phyloP scores from a whole-genome alignment of 2,329 filamentous ascomycete genomes.

The Botryotinia narcissicola region DNA sequence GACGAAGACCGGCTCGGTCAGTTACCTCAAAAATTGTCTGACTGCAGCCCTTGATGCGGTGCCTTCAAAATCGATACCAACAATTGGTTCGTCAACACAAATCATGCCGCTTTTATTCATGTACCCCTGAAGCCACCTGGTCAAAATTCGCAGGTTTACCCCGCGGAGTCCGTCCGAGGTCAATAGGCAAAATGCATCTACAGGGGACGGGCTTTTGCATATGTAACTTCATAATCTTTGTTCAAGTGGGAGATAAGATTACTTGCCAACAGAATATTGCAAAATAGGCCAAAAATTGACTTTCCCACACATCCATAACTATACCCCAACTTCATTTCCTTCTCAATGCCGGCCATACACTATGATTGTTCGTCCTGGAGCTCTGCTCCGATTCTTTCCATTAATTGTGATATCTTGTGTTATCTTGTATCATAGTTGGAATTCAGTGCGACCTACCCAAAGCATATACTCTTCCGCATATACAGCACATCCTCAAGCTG shows the following conservation, averaged over 20 bases:
- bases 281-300: background rate
- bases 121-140: slow-evolving; percentile 1
- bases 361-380: slow-evolving; percentile 11
- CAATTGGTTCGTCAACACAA: background rate
- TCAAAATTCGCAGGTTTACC: slow-evolving; percentile 3
- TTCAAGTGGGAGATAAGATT: background rate
- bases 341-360: slow-evolving; percentile 6
- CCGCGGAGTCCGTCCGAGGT: background rate
- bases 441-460: background rate
- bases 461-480: background rate
- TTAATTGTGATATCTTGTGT: slow-evolving; percentile 3
- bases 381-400: slow-evolving; percentile 10
- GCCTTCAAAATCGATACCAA: background rate
- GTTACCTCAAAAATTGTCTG: background rate
- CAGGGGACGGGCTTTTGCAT: background rate
- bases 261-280: background rate
- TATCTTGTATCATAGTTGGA: slow-evolving; percentile 10
- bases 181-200: slow-evolving; percentile 2
- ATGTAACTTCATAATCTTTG: background rate
- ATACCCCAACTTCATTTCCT: slow-evolving; percentile 2
- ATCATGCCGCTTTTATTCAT: slow-evolving; percentile 2
- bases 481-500: slow-evolving; percentile 1
- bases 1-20: background rate
- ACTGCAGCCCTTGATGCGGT: background rate
- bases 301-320: background rate